Base-by-base conservation (phyloP, 768 basidiomycete genomes). In the Hypholoma sublateritium region DNA sequence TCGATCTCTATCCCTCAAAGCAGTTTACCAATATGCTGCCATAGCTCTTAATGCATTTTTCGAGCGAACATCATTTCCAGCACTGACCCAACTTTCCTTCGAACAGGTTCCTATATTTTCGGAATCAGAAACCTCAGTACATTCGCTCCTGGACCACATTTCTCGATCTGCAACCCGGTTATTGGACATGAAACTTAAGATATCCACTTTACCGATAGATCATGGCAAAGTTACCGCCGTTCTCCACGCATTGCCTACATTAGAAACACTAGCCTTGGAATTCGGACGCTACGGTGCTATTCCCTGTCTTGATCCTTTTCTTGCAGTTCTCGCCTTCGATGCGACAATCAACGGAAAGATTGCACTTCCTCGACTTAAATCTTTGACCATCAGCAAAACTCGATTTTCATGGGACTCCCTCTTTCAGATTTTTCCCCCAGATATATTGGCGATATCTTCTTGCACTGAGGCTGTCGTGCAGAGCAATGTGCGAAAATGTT, bases 61-160 rank as follows among this genome's bases (percentile, higher is more conserved):
- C 24, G 45, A 37, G 12, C 50, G 34, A 48, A 46, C 54, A 36
- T 55, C 54, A 48, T 49, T 55, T 39, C 45, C 45, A 9, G 37
- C 32, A 48, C 37, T 48, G 47, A 48, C 46, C 28, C 7, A 19
- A 16, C 4, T 39, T 13, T 24, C 52, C 39, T 21, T 42, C 21
- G 37, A 43, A 21, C 51, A 42, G n/a, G 17, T 17, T 43, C 22
- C 42, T 36, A 12, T 25, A 24, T n/a, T 28, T 24, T 12, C 22
- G 11, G 17, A 47, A 16, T 28, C 45, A 22, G 22, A 47, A 3
- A 22, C 22, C 25, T 24, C 45, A n/a, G 25, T 47, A 22, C 45
- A 47, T 19, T 12, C 45, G 7, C 7, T 47, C 3, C 45, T 47
- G 13, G 5, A 22, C 25, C 51, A 41, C 16, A 21, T 43, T 43